These are phyloP conservation scores for Phytophthora pluvialis DNA, from an alignment of 352 stramenopile species.

Conservation along the genomic window DNA sequence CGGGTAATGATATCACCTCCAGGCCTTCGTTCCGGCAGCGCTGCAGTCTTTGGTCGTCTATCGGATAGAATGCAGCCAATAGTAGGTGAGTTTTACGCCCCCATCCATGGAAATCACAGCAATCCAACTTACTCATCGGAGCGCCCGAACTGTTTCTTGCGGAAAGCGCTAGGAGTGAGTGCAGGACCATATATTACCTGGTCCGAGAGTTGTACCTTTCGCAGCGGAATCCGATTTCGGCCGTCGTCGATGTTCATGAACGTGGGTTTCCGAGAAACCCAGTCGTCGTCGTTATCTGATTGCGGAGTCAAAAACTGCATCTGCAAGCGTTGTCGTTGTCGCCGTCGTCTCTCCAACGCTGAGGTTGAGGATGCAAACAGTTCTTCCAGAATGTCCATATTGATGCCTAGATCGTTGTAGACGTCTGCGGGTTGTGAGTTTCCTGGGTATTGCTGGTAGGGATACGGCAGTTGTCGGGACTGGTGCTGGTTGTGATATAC, in stretches of 20 bases:
- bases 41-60: constrained; percentile 46
- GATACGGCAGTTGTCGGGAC: constrained; percentile 9
- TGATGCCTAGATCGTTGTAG: constrained; percentile 31
- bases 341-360: constrained; percentile 33
- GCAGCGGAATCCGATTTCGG: constrained; percentile 66
- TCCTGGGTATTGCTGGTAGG: constrained; percentile 14
- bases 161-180: constrained; percentile 56
- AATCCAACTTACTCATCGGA: constrained; percentile 31
- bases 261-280: constrained; percentile 6
- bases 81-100: constrained; percentile 5
- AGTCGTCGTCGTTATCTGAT: constrained; percentile 24
- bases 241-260: constrained; percentile 68
- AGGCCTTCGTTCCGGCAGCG: constrained; percentile 28
- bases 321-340: constrained; percentile 32
- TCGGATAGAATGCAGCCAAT: neutral
- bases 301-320: constrained; percentile 25
- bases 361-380: constrained; percentile 38
- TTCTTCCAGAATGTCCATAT: constrained; percentile 36
- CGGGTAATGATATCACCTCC: constrained; percentile 62
- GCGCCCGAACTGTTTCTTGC: constrained; percentile 22
- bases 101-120: neutral
- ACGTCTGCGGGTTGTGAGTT: neutral
- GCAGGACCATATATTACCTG: constrained; percentile 71
- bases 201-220: constrained; percentile 54
- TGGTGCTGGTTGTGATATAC: constrained; percentile 31